Percentiles rank a stretch among this genome's conserved stretches.
Conservation (phyloP, 2,329 filamentous ascomycete species). For the Blumeria graminis region DNA sequence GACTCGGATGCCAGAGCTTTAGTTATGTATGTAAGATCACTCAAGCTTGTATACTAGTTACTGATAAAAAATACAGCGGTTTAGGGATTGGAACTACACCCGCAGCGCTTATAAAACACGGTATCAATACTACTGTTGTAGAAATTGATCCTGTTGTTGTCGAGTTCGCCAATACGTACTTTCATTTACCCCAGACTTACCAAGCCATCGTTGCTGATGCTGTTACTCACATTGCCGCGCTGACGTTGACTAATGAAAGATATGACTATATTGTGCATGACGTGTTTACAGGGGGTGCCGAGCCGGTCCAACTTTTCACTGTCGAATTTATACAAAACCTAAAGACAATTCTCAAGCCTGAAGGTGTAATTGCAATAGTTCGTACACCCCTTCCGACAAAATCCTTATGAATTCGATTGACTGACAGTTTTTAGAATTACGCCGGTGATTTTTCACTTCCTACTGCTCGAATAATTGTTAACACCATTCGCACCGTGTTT, state of each 20-base stretch:
- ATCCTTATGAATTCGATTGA: too few relatives aligned
- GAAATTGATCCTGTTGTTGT: slow-evolving; percentile 86
- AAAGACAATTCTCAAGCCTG: slow-evolving; percentile 42
- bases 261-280: slow-evolving; percentile 95
- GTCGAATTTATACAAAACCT: slow-evolving; percentile 57
- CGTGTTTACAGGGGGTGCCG: slow-evolving; percentile 89
- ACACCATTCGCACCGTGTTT: slow-evolving; percentile 64
- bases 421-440: slow-evolving; percentile 43
- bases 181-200: slow-evolving; percentile 54
- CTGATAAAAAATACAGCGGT: slow-evolving; percentile 27
- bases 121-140: slow-evolving; percentile 78
- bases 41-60: slow-evolving; percentile 2
- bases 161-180: slow-evolving; percentile 61
- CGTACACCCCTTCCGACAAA: slow-evolving; percentile 13
- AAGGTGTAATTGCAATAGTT: slow-evolving; percentile 74
- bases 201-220: slow-evolving; percentile 66
- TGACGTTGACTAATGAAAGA: slow-evolving; percentile 19
- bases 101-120: slow-evolving; percentile 62
- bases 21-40: slow-evolving; percentile 42
- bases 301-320: slow-evolving; percentile 75
- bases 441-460: slow-evolving; percentile 66
- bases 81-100: slow-evolving; percentile 84
- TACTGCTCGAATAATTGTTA: slow-evolving; percentile 52
- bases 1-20: slow-evolving; percentile 56
- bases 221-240: slow-evolving; percentile 34